phyloP scores from a whole-genome alignment of 768 basidiomycete genomes.

The Leccinellum rugosiceps region DNA sequence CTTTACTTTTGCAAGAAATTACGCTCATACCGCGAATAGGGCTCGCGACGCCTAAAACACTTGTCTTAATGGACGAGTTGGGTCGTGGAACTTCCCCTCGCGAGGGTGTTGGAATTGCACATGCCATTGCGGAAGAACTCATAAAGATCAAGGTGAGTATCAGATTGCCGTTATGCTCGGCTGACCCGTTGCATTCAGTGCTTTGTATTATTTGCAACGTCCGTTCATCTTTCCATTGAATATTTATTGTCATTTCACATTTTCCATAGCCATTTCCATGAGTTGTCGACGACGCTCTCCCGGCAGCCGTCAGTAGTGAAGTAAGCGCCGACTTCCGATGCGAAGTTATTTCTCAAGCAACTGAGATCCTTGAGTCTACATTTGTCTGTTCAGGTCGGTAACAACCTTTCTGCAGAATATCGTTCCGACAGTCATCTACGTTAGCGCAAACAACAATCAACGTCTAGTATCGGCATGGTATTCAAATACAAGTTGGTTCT shows the following conservation, averaged over 20 bases:
- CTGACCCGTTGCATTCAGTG: constrained; percentile 41
- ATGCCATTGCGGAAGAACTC: constrained; percentile 78
- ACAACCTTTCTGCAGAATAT: not conserved
- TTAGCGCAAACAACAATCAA: constrained; percentile 54
- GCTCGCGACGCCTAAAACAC: constrained; percentile 60
- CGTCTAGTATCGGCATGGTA: constrained; percentile 59
- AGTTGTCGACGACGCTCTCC: constrained; percentile 73
- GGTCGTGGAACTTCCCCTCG: constrained; percentile 87
- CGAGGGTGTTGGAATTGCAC: constrained; percentile 79
- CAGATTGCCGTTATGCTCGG: not conserved
- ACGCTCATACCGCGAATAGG: constrained; percentile 38
- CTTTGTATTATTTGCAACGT: constrained; percentile 93
- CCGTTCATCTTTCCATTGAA: constrained; percentile 15
- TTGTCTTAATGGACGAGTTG: constrained; percentile 91
- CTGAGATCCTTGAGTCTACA: constrained; percentile 55
- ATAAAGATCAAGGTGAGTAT: constrained; percentile 63
- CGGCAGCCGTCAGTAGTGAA: constrained; percentile 76
- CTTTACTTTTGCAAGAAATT: not conserved
- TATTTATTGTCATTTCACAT: constrained; percentile 1
- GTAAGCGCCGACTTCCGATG: constrained; percentile 40
- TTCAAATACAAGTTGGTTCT: constrained; percentile 72
- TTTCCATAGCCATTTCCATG: constrained; percentile 65
- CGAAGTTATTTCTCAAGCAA: not conserved
- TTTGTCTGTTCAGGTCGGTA: constrained; percentile 68
- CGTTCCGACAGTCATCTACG: not conserved